Evolutionary conservation across 306 rosid genomes (phyloP), one percentile per base, ranked within the genome.

Genomic region (Cicer arietinum): DNA sequence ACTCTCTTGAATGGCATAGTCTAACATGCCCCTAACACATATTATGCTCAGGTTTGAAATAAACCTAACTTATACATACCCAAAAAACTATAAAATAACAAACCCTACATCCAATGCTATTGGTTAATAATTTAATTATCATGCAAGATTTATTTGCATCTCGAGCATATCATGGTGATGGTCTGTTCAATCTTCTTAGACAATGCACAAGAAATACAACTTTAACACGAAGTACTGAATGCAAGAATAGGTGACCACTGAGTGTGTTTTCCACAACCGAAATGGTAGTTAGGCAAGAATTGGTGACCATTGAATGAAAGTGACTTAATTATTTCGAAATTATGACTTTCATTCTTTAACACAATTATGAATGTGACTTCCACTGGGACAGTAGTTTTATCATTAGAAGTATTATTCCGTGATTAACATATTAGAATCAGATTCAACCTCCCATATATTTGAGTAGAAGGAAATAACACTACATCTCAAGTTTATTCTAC

Each of bases 131-230:
- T 25, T 11, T 62, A 51, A 41, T 10, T 18, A 64, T 35, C 11
- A 54, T 65, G 42, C 45, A 52, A 35, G 52, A 79, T 62, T 44
- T 11, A 63, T 63, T 61, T 25, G 43, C 68, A 64, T 54, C 74
- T 44, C 51, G 16, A 2, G 70, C 46, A 53, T 9, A 35, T 72
- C 69, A 10, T 6, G 67, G 14, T 40, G 56, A 43, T 42, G 6
- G 64, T 11, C 46, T 14, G 11, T 45, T 16, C 25, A 45, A 44
- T 17, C 30, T 58, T 69, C 13, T 18, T 60, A 61, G 57, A 42
- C 43, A 16, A 43, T 22, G 40, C 54, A 67, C 30, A 53, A 51
- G 35, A 71, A 61, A 57, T 39, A 56, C 45, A 16, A 8, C 18
- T 48, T 74, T 54, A 54, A 39, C 2, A 14, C 39, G 10, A 66